Evolutionary conservation across 2,329 filamentous ascomycete genomes (phyloP), one percentile per base, ranked within the genome.

Genomic region (Hymenoscyphus repandus): DNA sequence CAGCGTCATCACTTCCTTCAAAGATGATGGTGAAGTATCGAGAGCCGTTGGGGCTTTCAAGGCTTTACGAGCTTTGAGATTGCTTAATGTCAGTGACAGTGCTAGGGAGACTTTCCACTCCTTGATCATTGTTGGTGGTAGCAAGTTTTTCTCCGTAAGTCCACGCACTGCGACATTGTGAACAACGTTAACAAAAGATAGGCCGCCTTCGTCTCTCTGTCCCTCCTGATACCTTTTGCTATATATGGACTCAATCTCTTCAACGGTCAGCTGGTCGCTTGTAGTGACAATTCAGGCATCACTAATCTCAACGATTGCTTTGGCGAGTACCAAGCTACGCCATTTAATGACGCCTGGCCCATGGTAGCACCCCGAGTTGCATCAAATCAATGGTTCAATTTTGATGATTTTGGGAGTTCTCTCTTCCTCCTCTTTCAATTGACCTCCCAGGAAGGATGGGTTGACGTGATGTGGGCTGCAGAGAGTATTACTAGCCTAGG

Each of bases 341-440:
- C 91, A 0, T 96, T 82, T 64, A 86, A 85, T 48, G 69, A 70
- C 37, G 65, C 80, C 43, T 99, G 92, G 91, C 72, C 85, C 7
- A 78, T 99, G 51, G 73, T 96, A 9, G 86, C 90, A 2, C 93
- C 93, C 5, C 82, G 93, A 49, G 82, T 86, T 42, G 90, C 86
- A 10, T 70, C 80, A 1, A 97, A 99, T 62, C 82, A 85, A 0
- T 95, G 82, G 65, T 97, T 86, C 70, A 86, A 86, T 67, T 99
- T 99, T 65, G 93, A 99, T 68, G 87, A 95, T 65, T 99, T 99
- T 63, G 88, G 86, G n/a, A 81, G 88, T 48, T 87, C 92, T 0
- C 76, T 99, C 32, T 97, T 97, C 72, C 95, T 95, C 55, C 86
- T 99, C 53, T 99, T 96, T 72, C 91, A 97, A 68, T 96, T 99